Base-by-base conservation (phyloP, 2,329 filamentous ascomycete species). In the Paecilomyces sp. region DNA sequence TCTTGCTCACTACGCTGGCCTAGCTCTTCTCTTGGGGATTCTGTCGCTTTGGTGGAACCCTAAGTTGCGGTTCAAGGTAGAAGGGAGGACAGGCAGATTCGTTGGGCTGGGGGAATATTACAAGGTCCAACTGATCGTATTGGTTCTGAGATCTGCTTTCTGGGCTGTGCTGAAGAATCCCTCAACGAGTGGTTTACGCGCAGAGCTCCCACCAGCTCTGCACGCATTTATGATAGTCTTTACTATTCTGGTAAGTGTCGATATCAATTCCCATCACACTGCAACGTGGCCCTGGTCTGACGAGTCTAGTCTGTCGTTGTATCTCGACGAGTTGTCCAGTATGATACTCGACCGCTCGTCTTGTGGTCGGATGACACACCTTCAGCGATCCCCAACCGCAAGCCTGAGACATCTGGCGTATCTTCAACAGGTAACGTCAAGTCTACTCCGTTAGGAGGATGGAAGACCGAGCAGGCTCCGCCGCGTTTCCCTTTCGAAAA, bases 41-140 rank as follows among this genome's bases (percentile, higher is more conserved):
- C 58, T 79, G 28, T 78, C 76, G 5, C 66, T 79, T 8, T 81
- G 79, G 79, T 81, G 78, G 77, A 81, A 81, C 62, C 79, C 79
- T 8, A 76, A 75, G 58, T 66, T 80, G 65, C 74, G 74, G 60
- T 63, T 75, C 54, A 80, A 79, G 65, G 66, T 80, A 13, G 70
- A 75, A 58, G 76, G 76, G 47, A 67, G 70, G 62, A 70, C 69
- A 52, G 77, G 76, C 8, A 71, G 75, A 15, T 72, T 81, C 50
- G 59, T 68, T 34, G 77, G 78, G 2, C 68, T 79, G 34, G 68
- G 70, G 13, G 74, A 79, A 59, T 81, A 79, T 62, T 81, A 81
- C 62, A 67, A 77, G 61, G 67, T 77, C 2, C 79, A 81, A 60
- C 68, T 78, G n/a, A 71, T 78, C 58, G 65, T 76, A n/a, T 68